Evolutionary conservation across 2,329 filamentous ascomycete genomes (phyloP).

Genomic region (Phialocephala sp.): DNA sequence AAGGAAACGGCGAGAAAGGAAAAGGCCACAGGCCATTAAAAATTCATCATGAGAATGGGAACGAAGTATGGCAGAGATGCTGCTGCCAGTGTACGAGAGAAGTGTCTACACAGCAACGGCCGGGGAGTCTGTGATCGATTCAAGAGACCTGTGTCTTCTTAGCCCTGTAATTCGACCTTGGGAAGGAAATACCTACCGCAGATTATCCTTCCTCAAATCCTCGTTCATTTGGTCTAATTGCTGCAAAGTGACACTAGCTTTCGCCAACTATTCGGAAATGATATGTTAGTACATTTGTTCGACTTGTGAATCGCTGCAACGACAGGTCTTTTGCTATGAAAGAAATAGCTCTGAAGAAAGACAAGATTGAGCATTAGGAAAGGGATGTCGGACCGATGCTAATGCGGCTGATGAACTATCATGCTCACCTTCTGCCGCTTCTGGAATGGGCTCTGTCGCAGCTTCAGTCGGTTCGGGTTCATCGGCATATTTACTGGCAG

Average conservation of each 20-base stretch:
- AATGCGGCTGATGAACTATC: constrained; percentile 69
- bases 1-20: constrained; percentile 13
- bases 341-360: constrained; percentile 19
- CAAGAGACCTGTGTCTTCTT: constrained; percentile 40
- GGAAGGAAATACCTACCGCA: constrained; percentile 44
- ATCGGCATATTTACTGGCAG: constrained; percentile 59
- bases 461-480: constrained; percentile 38
- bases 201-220: constrained; percentile 61
- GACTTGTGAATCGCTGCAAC: not conserved
- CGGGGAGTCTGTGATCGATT: constrained; percentile 43
- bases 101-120: constrained; percentile 11
- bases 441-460: constrained; percentile 39
- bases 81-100: not conserved
- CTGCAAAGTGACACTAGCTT: constrained; percentile 40
- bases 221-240: constrained; percentile 58
- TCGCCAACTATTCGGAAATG: constrained; percentile 40
- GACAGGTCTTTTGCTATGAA: constrained; percentile 2
- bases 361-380: constrained; percentile 35
- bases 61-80: constrained; percentile 5
- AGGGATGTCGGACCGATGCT: constrained; percentile 63
- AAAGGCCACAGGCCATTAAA: constrained; percentile 25
- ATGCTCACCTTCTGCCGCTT: constrained; percentile 62
- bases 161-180: not conserved
- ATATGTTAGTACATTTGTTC: constrained; percentile 28
- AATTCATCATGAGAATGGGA: constrained; percentile 7